Base-by-base conservation (phyloP, 345 rosid species). In the Capsella bursapastoris region DNA sequence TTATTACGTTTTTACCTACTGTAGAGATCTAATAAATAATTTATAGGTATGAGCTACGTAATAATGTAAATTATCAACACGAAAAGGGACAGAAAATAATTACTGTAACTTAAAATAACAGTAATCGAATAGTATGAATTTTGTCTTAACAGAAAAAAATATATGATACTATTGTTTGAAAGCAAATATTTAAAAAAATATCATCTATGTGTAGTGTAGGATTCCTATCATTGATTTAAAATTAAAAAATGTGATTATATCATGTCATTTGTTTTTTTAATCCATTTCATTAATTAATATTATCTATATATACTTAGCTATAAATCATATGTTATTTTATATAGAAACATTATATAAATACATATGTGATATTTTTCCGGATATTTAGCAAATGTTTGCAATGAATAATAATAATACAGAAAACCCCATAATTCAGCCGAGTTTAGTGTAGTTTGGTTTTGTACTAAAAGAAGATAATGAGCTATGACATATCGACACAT, bases 401-500 rank as follows among this genome's bases (percentile, higher is more conserved):
- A 28, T 74, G 25, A 22, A 22, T 28, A 48, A 66, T 38, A 28
- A 57, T 74, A 57, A 66, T 57, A 28, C 16, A 75, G 29, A 47
- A 43, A 27, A 7, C 29, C 66, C 52, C 59, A 62, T 62, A 63
- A 22, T 63, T 63, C 45, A 56, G 59, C 75, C 57, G 53, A 57
- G 62, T 70, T 47, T 55, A 63, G 75, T 50, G 75, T 70, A 66
- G 52, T 63, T 63, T 63, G 31, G 70, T 68, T 75, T 22, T 57
- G 57, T 29, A 61, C 49, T 68, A 61, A 75, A 76, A 74, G 74
- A 15, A 61, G 49, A 45, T 34, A 53, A 68, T 52, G 68, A 66
- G 38, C 37, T 3, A 28, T 44, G 25, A 76, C 40, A 70, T 45
- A 37, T 37, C 75, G 80, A 76, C 80, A 76, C 80, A 57, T 57